phyloP scores from a whole-genome alignment of 371 early-diverging fungal genomes.

The Actinomucor elegans region DNA sequence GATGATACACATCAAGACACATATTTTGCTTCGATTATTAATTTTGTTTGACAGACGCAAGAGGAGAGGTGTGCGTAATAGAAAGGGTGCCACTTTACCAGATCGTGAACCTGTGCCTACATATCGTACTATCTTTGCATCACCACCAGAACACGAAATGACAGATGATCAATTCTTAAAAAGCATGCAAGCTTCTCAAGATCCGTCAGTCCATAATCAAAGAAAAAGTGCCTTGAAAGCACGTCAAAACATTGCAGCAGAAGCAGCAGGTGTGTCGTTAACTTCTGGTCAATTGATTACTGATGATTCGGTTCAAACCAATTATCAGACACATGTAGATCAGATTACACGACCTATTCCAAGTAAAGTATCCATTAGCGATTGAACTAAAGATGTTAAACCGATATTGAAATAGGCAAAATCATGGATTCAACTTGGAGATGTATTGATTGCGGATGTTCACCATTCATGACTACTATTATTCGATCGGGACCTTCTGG shows the following conservation, averaged over 20 bases:
- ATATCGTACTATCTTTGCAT: constrained; percentile 38
- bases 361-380: background rate
- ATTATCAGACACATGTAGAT: background rate
- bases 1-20: background rate
- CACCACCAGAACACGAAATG: constrained; percentile 42
- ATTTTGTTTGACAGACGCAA: constrained; percentile 56
- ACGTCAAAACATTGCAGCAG: constrained; percentile 49
- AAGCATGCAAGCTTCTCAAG: constrained; percentile 15
- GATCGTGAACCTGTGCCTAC: constrained; percentile 66
- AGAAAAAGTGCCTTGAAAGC: constrained; percentile 44
- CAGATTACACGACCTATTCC: constrained; percentile 8
- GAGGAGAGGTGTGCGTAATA: constrained; percentile 70
- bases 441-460: constrained; percentile 13
- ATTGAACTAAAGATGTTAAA: background rate
- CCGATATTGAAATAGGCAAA: constrained; percentile 1
- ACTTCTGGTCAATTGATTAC: constrained; percentile 9
- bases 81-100: constrained; percentile 47
- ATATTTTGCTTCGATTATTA: background rate
- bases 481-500: constrained; percentile 64
- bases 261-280: constrained; percentile 38
- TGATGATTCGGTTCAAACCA: background rate
- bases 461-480: constrained; percentile 17
- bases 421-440: constrained; percentile 6
- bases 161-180: constrained; percentile 41
- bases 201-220: constrained; percentile 26